Base-by-base conservation (phyloP, 176 grass and related monocot species). In the Saccharum officinarum region DNA sequence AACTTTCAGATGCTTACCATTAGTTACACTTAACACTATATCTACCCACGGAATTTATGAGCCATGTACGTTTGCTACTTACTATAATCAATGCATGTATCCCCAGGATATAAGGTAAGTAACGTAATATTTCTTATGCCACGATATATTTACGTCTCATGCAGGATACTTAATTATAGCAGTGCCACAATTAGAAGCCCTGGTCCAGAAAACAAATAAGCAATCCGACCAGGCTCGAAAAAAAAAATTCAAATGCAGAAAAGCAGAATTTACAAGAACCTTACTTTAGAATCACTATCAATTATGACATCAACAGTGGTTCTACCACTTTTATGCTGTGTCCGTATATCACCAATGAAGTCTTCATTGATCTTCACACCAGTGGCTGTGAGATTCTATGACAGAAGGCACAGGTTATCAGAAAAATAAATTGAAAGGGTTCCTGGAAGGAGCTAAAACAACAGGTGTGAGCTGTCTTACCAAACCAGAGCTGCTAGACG, bases 311-410 rank as follows among this genome's bases (percentile, higher is more conserved):
- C 90, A 89, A 97, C 81, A 54, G 82, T 87, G 5, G 90, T 91
- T 86, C 82, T 94, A 49, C 88, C 88, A 8, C 80, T 89, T 92
- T 81, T 92, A 86, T 92, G 89, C 15, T 94, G 84, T 77, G 84
- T 87, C 72, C 75, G 87, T 78, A 97, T 91, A 84, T 88, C 92
- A 81, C 92, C 92, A 67, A 97, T 88, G 85, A 97, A 97, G 28
- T 89, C 69, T 64, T 92, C 80, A 87, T 91, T 86, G 25, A 97
- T 85, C 78, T 80, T 94, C 77, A 92, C 80, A 45, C 95, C 95
- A 57, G 84, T 91, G 28, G 95, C 92, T 73, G 88, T 91, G 72
- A 97, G 75, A 47, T 88, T 76, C 95, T 97, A 83, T 22, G 26
- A 84, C n/a, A 64, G 77, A 69, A 61, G 10, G 70, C 34, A 82